Evolutionary conservation across 2,329 filamentous ascomycete genomes (phyloP).

Genomic region (Rhexocercosporidium sp.): DNA sequence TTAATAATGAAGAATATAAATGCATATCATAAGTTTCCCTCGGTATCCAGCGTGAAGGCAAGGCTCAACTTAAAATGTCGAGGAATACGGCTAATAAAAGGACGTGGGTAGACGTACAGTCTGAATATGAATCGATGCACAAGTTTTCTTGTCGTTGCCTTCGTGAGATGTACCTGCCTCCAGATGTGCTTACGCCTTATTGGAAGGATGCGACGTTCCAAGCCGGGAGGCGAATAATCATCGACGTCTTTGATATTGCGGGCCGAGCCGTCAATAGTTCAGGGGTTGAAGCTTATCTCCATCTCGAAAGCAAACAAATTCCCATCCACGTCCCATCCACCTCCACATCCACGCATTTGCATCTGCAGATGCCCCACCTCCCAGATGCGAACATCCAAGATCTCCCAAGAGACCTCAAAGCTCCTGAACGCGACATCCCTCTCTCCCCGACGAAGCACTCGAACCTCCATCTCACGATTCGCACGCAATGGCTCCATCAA

Average conservation of each 20-base stretch:
- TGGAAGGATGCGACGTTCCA: not conserved
- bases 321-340: not conserved
- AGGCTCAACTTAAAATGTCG: not conserved
- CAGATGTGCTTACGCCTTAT: too few species aligned
- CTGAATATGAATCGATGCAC: not conserved
- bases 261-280: conserved; percentile 18
- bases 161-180: too few species aligned
- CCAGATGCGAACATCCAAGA: conserved; percentile 53
- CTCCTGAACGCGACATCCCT: conserved; percentile 55
- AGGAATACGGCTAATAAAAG: not conserved
- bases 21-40: too few species aligned
- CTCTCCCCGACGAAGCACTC: conserved; percentile 52
- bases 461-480: conserved; percentile 56
- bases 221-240: not conserved
- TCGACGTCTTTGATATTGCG: conserved; percentile 19
- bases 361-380: not conserved
- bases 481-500: conserved; percentile 43
- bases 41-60: not conserved
- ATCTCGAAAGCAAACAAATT: conserved; percentile 6
- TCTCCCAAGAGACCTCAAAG: conserved; percentile 63
- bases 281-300: conserved; percentile 11
- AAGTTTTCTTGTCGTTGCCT: not conserved
- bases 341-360: not conserved
- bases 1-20: not conserved
- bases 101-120: not conserved